phyloP scores from a whole-genome alignment of 768 basidiomycete species.

The Rhizopogon sp. region DNA sequence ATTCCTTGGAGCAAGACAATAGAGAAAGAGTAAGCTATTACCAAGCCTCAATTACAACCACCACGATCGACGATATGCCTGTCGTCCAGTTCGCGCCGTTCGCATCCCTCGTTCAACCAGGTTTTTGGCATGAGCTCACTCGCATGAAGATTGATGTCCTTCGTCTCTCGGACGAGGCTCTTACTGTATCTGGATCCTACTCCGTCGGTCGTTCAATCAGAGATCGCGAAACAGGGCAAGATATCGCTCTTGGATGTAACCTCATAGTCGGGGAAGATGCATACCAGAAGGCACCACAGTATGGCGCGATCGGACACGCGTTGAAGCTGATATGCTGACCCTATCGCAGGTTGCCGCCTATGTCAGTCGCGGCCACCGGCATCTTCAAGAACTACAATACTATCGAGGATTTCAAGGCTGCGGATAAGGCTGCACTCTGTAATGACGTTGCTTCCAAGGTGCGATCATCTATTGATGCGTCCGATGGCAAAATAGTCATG shows the following conservation, averaged over 20 bases:
- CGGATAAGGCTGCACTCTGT: constrained; percentile 86
- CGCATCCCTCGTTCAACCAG: constrained; percentile 80
- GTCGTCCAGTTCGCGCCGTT: constrained; percentile 90
- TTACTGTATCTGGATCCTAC: constrained; percentile 65
- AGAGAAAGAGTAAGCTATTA: neutral
- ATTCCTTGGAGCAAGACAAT: neutral
- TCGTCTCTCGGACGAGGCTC: constrained; percentile 67
- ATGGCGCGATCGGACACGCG: constrained; percentile 15
- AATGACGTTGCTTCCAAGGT: constrained; percentile 68
- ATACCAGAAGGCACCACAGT: constrained; percentile 49
- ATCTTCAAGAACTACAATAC: constrained; percentile 94
- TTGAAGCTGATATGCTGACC: neutral
- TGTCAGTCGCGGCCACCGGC: constrained; percentile 54
- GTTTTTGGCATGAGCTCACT: constrained; percentile 91
- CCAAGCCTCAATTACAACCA: neutral
- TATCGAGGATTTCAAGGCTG: constrained; percentile 90
- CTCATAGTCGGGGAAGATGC: constrained; percentile 61
- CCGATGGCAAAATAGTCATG: neutral
- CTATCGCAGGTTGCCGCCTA: constrained; percentile 35
- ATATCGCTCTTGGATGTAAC: constrained; percentile 68
- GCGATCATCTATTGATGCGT: constrained; percentile 5
- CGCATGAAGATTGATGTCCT: constrained; percentile 88
- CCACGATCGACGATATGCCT: constrained; percentile 28
- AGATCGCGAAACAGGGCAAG: constrained; percentile 73
- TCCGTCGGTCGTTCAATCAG: constrained; percentile 62